A percentile compares a stretch with the other conserved stretches of the same genome.
Conservation (phyloP, 257 asterid species). For the Solanum bulbocastanum region DNA sequence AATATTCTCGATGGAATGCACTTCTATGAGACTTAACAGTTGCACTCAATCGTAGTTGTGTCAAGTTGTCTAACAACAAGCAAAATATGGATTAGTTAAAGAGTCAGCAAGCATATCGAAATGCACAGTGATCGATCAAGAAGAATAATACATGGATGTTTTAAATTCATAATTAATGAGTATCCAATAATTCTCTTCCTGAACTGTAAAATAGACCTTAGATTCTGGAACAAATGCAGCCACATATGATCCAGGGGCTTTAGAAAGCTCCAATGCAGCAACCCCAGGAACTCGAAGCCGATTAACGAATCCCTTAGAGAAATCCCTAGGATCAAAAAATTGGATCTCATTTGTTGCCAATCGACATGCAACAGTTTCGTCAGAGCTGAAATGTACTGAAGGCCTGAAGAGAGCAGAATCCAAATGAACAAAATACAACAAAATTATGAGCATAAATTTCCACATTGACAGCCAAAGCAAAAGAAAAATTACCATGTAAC, state of each 20-base stretch:
- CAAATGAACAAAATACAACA: background rate
- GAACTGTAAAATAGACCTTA: constrained; percentile 39
- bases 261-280: constrained; percentile 81
- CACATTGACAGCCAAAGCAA: background rate
- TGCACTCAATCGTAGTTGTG: background rate
- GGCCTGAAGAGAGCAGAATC: constrained; percentile 49
- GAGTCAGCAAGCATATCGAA: background rate
- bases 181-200: background rate
- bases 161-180: background rate
- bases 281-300: constrained; percentile 85
- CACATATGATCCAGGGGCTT: constrained; percentile 53
- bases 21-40: background rate
- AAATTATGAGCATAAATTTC: background rate
- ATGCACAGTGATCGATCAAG: background rate
- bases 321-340: constrained; percentile 63
- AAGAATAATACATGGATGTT: background rate
- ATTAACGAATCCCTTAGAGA: constrained; percentile 58
- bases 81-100: background rate
- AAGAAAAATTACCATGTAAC: constrained; percentile 53
- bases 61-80: background rate
- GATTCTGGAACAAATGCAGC: constrained; percentile 91
- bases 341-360: constrained; percentile 85
- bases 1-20: background rate
- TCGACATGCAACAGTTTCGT: constrained; percentile 76
- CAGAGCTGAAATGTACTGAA: constrained; percentile 47